Conservation (phyloP, 2,329 filamentous ascomycete genomes). For the Ceratocystis smalleyi region DNA sequence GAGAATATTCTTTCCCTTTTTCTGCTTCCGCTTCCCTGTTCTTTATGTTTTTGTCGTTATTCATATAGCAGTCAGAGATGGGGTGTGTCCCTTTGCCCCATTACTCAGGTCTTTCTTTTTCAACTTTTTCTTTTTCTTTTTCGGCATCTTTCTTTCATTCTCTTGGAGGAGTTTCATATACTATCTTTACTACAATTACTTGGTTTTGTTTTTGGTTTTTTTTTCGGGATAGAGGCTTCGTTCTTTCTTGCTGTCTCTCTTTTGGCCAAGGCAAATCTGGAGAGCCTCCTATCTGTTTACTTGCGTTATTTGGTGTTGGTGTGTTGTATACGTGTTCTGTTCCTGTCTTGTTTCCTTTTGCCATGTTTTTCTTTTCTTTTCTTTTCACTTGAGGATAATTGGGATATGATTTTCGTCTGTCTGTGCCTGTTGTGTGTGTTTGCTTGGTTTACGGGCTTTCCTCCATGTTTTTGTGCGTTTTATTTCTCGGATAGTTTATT, state of each 20-base stretch:
- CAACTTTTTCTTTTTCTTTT: conserved; percentile 4
- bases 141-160: neutral
- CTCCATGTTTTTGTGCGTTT: no score
- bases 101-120: neutral
- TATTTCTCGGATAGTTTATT: no score
- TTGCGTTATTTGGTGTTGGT: neutral
- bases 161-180: neutral
- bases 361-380: no score
- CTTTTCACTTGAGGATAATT: no score
- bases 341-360: no score
- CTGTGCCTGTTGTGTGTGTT: no score
- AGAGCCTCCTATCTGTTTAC: neutral
- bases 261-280: neutral
- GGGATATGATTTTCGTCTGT: no score
- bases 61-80: neutral
- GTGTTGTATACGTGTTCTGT: no score
- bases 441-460: no score
- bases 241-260: neutral
- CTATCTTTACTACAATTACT: neutral
- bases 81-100: neutral
- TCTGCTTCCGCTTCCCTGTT: conserved; percentile 1
- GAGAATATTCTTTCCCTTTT: conserved; percentile 9
- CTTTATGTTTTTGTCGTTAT: neutral
- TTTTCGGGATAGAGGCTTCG: neutral
- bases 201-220: neutral